Base-by-base conservation (phyloP, 192 early-diverging fungal species). In the Powellomyces hirtus region DNA sequence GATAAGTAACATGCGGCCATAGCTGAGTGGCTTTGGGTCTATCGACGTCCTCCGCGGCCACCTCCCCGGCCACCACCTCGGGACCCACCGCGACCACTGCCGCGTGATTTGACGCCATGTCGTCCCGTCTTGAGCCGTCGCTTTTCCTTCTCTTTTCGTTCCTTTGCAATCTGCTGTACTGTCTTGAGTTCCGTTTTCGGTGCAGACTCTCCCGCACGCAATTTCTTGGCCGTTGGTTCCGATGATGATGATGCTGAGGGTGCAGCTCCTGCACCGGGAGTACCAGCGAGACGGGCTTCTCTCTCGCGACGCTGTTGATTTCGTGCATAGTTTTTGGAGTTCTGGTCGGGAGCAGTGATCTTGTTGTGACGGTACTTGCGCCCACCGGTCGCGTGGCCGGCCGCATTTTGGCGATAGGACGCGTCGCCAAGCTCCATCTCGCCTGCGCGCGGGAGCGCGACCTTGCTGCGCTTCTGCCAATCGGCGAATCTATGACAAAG, bases 401-500 rank as follows among this genome's bases (percentile, higher is more conserved):
- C 58, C 5, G 56, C 22, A 22, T 18, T 85, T 0, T 79, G 72
- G 31, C 84, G 68, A 27, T 76, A 66, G 34, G 75, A 75, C 1
- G 73, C 79, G 2, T 80, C 70, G 3, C 79, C 75, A 40, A 95
- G 77, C 75, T 99, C 97, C 61, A 77, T 74, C 66, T 99, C 97
- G 59, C 97, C 97, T 13, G 81, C 75, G 14, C 91, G 86, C 13
- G 97, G 97, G 14, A 98, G 62, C 22, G 65, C 65, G 29, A 91
- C 82, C 69, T 90, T 88, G 46, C 87, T 94, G 78, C 92, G 91
- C 61, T 95, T 90, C 70, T 92, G 87, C 97, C 97, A 99, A 40
- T 91, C 89, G 56, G 85, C 81, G 74, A 94, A 98, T 44, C 89
- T 88, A 58, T n/a, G n/a, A n/a, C n/a, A 7, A 60, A 20, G 16